Percentiles rank a stretch among this genome's conserved stretches.
These are phyloP conservation scores for Paraglomus brasilianum DNA, from an alignment of 192 early-diverging fungal genomes.

Conservation along the genomic window DNA sequence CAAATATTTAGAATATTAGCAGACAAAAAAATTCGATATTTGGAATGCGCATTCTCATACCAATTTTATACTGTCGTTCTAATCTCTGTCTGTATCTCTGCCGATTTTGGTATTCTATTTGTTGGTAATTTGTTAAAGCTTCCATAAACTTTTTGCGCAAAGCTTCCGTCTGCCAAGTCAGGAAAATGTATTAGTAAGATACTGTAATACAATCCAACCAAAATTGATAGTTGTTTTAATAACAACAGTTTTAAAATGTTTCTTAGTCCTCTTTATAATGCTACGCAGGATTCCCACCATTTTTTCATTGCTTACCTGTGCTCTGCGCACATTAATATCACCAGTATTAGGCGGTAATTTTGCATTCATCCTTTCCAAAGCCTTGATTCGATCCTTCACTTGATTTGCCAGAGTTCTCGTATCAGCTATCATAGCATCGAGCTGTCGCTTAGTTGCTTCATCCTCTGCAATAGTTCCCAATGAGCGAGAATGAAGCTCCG, in stretches of 20 bases:
- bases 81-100: conserved; percentile 81
- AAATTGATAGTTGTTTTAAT: conserved; percentile 22
- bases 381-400: conserved; percentile 52
- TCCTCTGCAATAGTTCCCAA: conserved; percentile 39
- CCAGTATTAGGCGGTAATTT: conserved; percentile 5
- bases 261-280: too few species aligned
- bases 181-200: conserved; percentile 35
- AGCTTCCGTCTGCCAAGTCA: conserved; percentile 43
- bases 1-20: neutral
- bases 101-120: conserved; percentile 75
- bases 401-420: conserved; percentile 39
- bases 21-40: neutral
- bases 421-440: conserved; percentile 36
- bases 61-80: conserved; percentile 83
- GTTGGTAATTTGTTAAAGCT: conserved; percentile 73
- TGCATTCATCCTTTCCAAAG: conserved; percentile 22
- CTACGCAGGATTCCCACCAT: too few species aligned
- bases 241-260: conserved; percentile 36
- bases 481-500: conserved; percentile 40
- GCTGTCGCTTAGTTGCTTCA: conserved; percentile 37
- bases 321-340: conserved; percentile 15
- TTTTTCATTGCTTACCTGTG: conserved; percentile 30
- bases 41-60: conserved; percentile 40
- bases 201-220: too few species aligned
- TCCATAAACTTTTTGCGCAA: conserved; percentile 64